Evolutionary conservation across 2,329 filamentous ascomycete genomes (phyloP).

Genomic region (Aspergillus sp.): DNA sequence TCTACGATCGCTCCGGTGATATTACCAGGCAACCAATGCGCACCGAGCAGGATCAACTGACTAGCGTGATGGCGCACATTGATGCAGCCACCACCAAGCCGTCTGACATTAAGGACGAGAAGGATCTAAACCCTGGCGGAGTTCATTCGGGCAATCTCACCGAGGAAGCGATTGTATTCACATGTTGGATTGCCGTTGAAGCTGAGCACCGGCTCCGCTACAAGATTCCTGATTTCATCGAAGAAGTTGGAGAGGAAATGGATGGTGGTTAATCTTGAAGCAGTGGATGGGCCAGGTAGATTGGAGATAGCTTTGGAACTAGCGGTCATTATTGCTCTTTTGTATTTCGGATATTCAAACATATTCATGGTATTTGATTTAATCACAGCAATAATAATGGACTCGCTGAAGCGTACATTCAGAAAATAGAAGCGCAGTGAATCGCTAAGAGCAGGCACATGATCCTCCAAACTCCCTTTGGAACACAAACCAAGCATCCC

Average conservation of each 20-base stretch:
- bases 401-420: background rate
- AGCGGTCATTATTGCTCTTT: background rate
- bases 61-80: background rate
- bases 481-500: background rate
- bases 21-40: background rate
- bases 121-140: slow-evolving; percentile 1
- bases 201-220: slow-evolving; percentile 9
- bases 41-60: background rate
- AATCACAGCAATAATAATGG: background rate
- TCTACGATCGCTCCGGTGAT: background rate
- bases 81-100: background rate
- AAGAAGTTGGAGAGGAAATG: slow-evolving; percentile 3
- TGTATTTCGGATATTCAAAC: background rate
- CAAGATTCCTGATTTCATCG: slow-evolving; percentile 6
- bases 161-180: slow-evolving; percentile 8
- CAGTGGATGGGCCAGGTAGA: background rate
- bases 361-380: background rate
- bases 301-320: background rate
- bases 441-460: background rate
- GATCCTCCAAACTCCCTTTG: background rate
- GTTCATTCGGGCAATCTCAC: background rate
- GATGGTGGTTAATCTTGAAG: background rate
- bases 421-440: background rate
- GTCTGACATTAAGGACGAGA: background rate
- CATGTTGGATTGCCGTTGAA: slow-evolving; percentile 10